Evolutionary conservation across 345 rosid genomes (phyloP).

Genomic region (Draba incana): DNA sequence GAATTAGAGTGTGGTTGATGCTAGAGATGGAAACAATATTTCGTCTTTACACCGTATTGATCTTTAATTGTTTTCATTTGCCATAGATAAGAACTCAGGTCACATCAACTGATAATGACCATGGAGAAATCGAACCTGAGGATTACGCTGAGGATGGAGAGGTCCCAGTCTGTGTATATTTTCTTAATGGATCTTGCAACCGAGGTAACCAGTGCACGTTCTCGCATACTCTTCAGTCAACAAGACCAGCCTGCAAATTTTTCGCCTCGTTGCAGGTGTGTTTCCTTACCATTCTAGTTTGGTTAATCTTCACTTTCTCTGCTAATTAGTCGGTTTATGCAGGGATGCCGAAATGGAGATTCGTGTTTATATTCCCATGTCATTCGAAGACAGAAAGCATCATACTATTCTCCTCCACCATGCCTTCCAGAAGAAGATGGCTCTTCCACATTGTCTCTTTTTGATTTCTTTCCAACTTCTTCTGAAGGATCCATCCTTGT

Average conservation of each 20-base stretch:
- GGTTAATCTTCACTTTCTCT: conserved; percentile 17
- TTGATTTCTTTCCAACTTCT: conserved; percentile 55
- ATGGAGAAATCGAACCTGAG: conserved; percentile 35
- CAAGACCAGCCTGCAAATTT: conserved; percentile 69
- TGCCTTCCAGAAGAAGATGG: conserved; percentile 64
- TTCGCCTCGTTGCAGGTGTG: conserved; percentile 72
- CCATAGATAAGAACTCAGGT: conserved; percentile 61
- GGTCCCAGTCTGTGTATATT: conserved; percentile 62
- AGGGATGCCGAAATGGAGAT: conserved; percentile 92
- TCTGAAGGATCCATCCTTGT: conserved; percentile 63
- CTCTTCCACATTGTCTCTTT: conserved; percentile 50
- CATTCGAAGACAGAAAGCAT: conserved; percentile 37
- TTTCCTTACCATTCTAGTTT: conserved; percentile 21
- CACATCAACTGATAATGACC: conserved; percentile 41
- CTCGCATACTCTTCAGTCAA: conserved; percentile 70
- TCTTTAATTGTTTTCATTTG: conserved; percentile 21
- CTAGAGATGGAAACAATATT: conserved; percentile 10
- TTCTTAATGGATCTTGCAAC: conserved; percentile 73
- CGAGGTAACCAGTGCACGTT: conserved; percentile 69
- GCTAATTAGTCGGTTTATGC: conserved; percentile 40
- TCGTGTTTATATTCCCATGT: conserved; percentile 72
- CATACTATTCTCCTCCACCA: conserved; percentile 34
- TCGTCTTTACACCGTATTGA: conserved; percentile 22
- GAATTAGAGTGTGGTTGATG: background rate
- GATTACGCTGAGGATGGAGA: conserved; percentile 38